Conservation (phyloP, 352 stramenopile genomes). For the Globisporangium okanoganense region DNA sequence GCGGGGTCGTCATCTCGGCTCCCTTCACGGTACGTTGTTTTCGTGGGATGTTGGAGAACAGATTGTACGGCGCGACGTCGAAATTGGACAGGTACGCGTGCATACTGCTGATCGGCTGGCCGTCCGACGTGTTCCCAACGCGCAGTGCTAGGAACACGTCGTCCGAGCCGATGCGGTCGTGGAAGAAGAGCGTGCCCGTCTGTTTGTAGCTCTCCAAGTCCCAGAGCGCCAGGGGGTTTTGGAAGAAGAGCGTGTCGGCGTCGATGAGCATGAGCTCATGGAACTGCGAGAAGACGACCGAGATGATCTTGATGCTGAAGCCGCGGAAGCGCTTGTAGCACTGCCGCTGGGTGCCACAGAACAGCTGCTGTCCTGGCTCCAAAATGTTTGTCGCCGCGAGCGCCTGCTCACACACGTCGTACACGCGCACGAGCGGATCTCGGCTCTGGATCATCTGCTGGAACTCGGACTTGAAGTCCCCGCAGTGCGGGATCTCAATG, state of each 20-base stretch:
- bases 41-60: conserved; percentile 31
- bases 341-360: conserved; percentile 37
- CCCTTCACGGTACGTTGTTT: conserved; percentile 12
- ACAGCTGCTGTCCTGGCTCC: conserved; percentile 29
- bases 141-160: conserved; percentile 41
- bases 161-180: conserved; percentile 39
- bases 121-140: conserved; percentile 7
- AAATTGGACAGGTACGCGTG: conserved; percentile 57
- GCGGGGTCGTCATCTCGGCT: conserved; percentile 10
- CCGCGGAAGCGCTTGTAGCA: conserved; percentile 49
- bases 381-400: conserved; percentile 22
- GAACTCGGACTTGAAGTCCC: conserved; percentile 45
- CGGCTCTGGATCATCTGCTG: conserved; percentile 27
- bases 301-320: conserved; percentile 67
- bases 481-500: conserved; percentile 67
- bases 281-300: conserved; percentile 61
- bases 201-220: conserved; percentile 40
- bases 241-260: conserved; percentile 65
- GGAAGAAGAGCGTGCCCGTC: conserved; percentile 59
- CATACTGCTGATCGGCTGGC: conserved; percentile 27
- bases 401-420: conserved; percentile 58
- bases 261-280: conserved; percentile 74
- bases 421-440: conserved; percentile 50
- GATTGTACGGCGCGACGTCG: conserved; percentile 37
- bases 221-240: conserved; percentile 52